Base-by-base conservation (phyloP, 2,329 filamentous ascomycete species). In the Phialophora tarda region DNA sequence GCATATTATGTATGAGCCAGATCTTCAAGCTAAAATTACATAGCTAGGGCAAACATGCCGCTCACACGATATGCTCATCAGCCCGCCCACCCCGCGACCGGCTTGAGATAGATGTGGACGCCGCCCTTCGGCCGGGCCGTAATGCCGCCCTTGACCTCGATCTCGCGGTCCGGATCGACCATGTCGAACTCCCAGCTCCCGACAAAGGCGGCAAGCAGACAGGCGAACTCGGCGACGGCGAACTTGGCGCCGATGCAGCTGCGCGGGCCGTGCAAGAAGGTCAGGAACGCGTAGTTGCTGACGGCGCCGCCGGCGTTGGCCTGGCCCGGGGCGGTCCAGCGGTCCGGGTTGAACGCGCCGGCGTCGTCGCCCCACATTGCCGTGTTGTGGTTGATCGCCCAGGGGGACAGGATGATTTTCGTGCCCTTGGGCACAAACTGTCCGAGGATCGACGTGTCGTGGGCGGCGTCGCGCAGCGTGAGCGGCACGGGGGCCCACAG, bases 181-280 rank as follows among this genome's bases (percentile, higher is more conserved):
- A 88, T 79, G 75, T 89, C 84, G 67, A 88, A 85, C 73, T 85
- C 79, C 71, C 96, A 96, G 44, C 86, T 83, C 0, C 92, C 92
- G 3, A 94, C 84, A 83, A 91, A 88, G 8, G 86, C 84, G 24
- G 92, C 93, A 55, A 97, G 75, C 69, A 97, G 79, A 75, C 90
- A 94, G 8, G 91, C 92, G 78, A 97, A 91, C 81, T 97, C 94
- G 0, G 89, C 87, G 75, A 88, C 89, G 0, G 93, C 91, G 78
- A 75, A 75, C 21, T 69, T 71, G 54, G 72, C 68, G 23, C 73
- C 73, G 44, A 75, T 75, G 59, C 73, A 75, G 48, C 70, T 72
- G 5, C 72, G 62, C 21, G 73, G 73, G 0, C 91, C 90, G 77
- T 94, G 90, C 71, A 95, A 77, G 77, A 95, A 95, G 0, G 91